Percentiles rank a stretch among this genome's conserved stretches.
phyloP scores from a whole-genome alignment of 1,284 basidiomycete genomes.

The Cutaneotrichosporon mucoides region DNA sequence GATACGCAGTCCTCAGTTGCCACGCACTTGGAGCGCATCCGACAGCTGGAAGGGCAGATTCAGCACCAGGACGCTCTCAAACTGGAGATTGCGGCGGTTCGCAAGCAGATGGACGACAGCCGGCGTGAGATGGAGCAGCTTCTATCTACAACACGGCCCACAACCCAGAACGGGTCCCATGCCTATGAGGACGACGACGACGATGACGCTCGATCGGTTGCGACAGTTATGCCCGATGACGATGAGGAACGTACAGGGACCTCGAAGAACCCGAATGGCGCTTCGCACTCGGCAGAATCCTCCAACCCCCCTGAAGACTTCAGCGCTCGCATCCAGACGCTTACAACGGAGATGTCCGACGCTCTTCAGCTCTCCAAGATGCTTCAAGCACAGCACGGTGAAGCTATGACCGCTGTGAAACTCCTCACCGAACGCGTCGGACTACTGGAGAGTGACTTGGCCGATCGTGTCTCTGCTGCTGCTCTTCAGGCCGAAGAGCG shows the following conservation, averaged over 20 bases:
- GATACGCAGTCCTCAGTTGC: slow-evolving; percentile 80
- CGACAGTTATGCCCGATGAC: slow-evolving; percentile 40
- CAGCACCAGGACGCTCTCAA: slow-evolving; percentile 80
- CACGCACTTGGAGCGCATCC: slow-evolving; percentile 78
- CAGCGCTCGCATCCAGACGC: slow-evolving; percentile 62
- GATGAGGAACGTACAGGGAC: slow-evolving; percentile 28
- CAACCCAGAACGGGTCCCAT: slow-evolving; percentile 15
- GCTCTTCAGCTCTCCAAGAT: slow-evolving; percentile 69
- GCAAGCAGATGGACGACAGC: slow-evolving; percentile 65
- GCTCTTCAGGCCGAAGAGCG: slow-evolving; percentile 61
- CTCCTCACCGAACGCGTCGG: slow-evolving; percentile 60
- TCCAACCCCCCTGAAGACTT: slow-evolving; percentile 56
- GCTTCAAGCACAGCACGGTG: slow-evolving; percentile 71
- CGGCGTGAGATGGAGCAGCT: slow-evolving; percentile 43
- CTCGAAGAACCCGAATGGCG: slow-evolving; percentile 26
- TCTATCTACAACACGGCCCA: slow-evolving; percentile 28
- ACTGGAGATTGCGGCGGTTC: slow-evolving; percentile 67
- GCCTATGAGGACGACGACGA: slow-evolving; percentile 53
- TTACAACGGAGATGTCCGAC: slow-evolving; percentile 70
- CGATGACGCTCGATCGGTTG: slow-evolving; percentile 45
- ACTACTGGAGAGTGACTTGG: slow-evolving; percentile 51
- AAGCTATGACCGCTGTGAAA: slow-evolving; percentile 73
- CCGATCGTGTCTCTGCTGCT: slow-evolving; percentile 52
- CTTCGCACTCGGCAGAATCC: background rate
- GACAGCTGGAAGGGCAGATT: slow-evolving; percentile 71